phyloP scores from a whole-genome alignment of 441 rosid genomes.

The Aleurites moluccanus region DNA sequence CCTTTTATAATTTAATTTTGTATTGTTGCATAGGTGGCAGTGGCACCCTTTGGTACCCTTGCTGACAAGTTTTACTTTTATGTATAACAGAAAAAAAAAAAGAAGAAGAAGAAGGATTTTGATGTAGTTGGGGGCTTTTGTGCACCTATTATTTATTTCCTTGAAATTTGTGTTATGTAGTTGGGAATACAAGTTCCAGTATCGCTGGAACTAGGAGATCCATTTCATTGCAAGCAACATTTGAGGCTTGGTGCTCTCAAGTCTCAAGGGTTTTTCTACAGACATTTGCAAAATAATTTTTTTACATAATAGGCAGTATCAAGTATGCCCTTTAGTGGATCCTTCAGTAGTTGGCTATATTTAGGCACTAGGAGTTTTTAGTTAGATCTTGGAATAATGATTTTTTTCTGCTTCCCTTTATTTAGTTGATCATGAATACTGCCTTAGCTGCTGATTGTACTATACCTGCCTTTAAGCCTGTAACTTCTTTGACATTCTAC shows the following conservation, averaged over 20 bases:
- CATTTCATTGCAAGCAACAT: too few species aligned
- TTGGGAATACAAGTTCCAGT: not conserved
- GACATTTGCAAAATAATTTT: not conserved
- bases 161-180: not conserved
- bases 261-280: not conserved
- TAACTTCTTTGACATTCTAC: constrained; percentile 4
- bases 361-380: not conserved
- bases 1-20: too few species aligned
- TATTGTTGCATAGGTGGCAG: too few species aligned
- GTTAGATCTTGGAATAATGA: not conserved
- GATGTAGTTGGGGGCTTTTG: too few species aligned
- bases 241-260: too few species aligned
- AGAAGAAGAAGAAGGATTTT: too few species aligned
- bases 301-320: not conserved
- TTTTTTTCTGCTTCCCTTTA: not conserved
- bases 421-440: constrained; percentile 2
- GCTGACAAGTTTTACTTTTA: too few species aligned
- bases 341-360: not conserved
- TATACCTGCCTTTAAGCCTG: not conserved
- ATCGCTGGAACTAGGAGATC: too few species aligned
- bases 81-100: too few species aligned
- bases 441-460: not conserved
- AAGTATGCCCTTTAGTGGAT: not conserved
- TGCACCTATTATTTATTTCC: too few species aligned
- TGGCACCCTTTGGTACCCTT: too few species aligned